Base-by-base conservation (phyloP, 1,284 basidiomycete species). In the Heterobasidion irregulare region DNA sequence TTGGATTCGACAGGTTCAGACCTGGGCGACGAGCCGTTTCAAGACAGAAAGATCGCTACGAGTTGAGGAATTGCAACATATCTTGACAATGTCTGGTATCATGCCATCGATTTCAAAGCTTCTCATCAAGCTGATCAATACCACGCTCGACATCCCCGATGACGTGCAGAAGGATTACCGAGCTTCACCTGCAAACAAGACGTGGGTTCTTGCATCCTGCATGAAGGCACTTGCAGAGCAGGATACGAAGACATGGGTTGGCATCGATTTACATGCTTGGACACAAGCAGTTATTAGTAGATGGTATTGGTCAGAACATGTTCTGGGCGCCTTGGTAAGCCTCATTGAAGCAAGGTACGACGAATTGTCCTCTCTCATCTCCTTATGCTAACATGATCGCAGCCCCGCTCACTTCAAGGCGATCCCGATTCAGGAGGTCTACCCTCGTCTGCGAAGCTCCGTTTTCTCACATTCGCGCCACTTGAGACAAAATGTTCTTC, bases 221-320 rank as follows among this genome's bases (percentile, higher is more conserved):
- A 59, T 85, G 70, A 62, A 71, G 67, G 72, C 71, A 59, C 70
- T 91, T 1, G 68, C 77, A 1, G 68, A 64, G 57, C 70, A 69
- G 49, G 61, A 72, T 49, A 16, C 66, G 9, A 55, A 67, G 47
- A 72, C 76, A 58, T 79, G 80, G 81, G 65, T 65, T n/a, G 66
- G 66, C 10, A 50, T 80, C 1, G 72, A 83, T 52, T 32, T 85
- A 2, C 60, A 57, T 0, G 53, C 53, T 6, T 87, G 83, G 82
- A 73, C 71, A 1, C 68, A 60, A 57, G 65, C 63, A 32, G 71
- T 82, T 18, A 59, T 81, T 0, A 63, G 68, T 44, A 74, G 70
- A 41, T 92, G 86, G 87, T 68, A 68, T 4, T 79, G 74, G 75
- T 79, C 84, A 53, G 78, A 79, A 47, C 68, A 71, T 55, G 80